phyloP scores from a whole-genome alignment of 768 basidiomycete species.

The Leccinum subgranulosum region DNA sequence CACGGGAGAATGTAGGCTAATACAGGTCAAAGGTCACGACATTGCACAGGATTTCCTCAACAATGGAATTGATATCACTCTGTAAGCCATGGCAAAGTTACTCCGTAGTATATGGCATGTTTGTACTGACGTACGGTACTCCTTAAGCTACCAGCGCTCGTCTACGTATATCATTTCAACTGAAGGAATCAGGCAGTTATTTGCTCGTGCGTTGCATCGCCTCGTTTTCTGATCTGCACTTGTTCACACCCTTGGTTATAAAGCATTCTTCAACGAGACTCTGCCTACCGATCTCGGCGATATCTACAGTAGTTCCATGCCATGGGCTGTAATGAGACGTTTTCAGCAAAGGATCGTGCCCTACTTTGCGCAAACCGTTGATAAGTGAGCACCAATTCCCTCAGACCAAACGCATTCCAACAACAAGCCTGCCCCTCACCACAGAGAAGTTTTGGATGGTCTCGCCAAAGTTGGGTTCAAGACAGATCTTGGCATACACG shows the following conservation, averaged over 20 bases:
- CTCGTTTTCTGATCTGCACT: neutral
- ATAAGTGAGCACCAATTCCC: conserved; percentile 16
- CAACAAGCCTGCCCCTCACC: neutral
- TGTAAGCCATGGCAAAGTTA: conserved; percentile 7
- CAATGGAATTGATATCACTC: conserved; percentile 28
- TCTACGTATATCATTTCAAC: conserved; percentile 27
- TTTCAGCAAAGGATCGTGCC: conserved; percentile 21
- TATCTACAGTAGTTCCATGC: conserved; percentile 14
- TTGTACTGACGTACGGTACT: neutral
- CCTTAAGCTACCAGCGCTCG: conserved; percentile 23
- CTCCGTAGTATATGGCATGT: too few species aligned
- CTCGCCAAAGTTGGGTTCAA: conserved; percentile 38
- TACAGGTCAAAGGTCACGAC: conserved; percentile 30
- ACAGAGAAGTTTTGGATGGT: conserved; percentile 36
- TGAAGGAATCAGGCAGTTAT: neutral
- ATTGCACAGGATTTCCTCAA: conserved; percentile 35
- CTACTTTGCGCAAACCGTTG: conserved; percentile 18
- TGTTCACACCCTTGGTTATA: neutral
- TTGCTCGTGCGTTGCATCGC: conserved; percentile 4
- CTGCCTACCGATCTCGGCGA: conserved; percentile 25
- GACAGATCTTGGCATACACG: conserved; percentile 34
- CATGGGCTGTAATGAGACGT: conserved; percentile 9
- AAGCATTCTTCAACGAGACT: conserved; percentile 16
- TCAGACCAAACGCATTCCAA: neutral
- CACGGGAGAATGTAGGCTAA: conserved; percentile 4